Evolutionary conservation across 306 rosid species (phyloP), one percentile per base, ranked within the genome.

Genomic region (Begonia peltatifolia): DNA sequence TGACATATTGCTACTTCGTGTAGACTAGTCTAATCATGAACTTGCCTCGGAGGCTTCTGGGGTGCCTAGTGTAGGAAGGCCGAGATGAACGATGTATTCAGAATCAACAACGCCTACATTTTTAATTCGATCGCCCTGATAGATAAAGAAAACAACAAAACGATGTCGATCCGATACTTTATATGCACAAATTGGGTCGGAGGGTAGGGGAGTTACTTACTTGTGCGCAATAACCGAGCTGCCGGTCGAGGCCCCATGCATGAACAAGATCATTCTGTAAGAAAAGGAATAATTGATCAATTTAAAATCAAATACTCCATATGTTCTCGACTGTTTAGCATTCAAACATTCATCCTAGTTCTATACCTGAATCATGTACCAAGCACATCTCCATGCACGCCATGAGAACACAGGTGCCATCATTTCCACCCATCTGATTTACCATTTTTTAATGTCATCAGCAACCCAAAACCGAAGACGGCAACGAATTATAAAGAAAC

Each of bases 381-480:
- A 89, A 22, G 75, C 86, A 47, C 97, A 89, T 67, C 41, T 71
- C 97, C 97, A 89, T 51, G 93, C 78, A 11, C 59, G 71, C 61
- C 67, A 76, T 41, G 97, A 76, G 63, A 89, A 84, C 68, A 89
- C 97, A 1, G 97, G 97, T 42, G 94, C 97, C 97, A 89, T 89
- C 93, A 84, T 84, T 80, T 89, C 97, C 68, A 89, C 97, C 95
- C 95, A 89, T 57, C 97, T 89, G 22, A 53, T 47, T 48, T 14
- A 17, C 38, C 67, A 50, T 65, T n/a, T 48, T 63, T 54, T 20
- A 4, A 30, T 30, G 2, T 30, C 38, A 7, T 30, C 38, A 30
- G 38, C 7, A 30, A 30, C 38, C 38, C 38, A 7, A 30, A 30
- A 30, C 38, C 2, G 6, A 30, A 51, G 38, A 11, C 47, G 35